Conservation (phyloP, 352 stramenopile genomes). For the Globisporangium nagaii region DNA sequence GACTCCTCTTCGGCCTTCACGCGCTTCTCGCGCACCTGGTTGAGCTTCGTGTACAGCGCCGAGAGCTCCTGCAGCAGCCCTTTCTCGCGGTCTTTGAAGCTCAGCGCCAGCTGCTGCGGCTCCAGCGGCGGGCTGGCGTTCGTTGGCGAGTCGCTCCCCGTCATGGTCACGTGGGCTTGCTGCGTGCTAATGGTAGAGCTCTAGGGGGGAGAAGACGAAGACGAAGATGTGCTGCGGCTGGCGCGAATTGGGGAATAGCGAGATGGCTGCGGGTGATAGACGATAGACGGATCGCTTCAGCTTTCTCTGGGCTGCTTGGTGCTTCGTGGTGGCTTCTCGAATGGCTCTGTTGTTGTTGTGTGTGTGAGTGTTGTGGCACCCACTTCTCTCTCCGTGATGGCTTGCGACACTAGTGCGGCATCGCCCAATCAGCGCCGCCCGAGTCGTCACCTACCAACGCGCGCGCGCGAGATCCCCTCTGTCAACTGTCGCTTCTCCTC, state of each 20-base stretch:
- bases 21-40: conserved; percentile 77
- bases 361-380: too few species aligned
- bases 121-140: background rate
- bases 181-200: background rate
- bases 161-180: background rate
- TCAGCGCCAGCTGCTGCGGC: conserved; percentile 1
- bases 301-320: background rate
- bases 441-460: background rate
- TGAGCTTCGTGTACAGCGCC: conserved; percentile 75
- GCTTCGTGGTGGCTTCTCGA: conserved; percentile 1
- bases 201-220: too few species aligned
- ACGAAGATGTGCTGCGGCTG: too few species aligned
- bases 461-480: background rate
- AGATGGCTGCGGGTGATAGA: background rate
- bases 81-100: conserved; percentile 68
- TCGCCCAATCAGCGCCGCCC: background rate
- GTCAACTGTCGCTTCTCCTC: conserved; percentile 1
- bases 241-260: conserved; percentile 1
- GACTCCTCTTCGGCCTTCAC: conserved; percentile 62
- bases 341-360: too few species aligned
- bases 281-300: background rate
- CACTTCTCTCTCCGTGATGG: too few species aligned
- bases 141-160: conserved; percentile 8
- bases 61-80: conserved; percentile 66
- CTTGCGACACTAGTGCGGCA: background rate